phyloP scores from a whole-genome alignment of 1,284 basidiomycete species.

The Neonothopanus nambi region DNA sequence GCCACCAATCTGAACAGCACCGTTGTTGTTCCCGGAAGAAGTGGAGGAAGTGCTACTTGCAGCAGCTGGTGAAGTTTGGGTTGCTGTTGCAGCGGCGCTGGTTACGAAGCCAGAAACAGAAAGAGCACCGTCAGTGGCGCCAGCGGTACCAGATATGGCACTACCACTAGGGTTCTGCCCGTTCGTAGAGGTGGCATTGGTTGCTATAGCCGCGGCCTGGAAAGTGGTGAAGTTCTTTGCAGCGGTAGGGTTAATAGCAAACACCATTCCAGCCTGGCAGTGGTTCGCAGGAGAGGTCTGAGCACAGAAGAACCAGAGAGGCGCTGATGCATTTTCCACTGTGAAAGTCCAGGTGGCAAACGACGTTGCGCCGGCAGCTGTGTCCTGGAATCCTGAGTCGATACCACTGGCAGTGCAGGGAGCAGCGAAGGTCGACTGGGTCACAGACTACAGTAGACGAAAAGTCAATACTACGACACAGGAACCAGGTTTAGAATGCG shows the following conservation, averaged over 20 bases:
- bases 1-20: conserved; percentile 18
- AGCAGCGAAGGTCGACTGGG: conserved; percentile 56
- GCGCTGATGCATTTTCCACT: conserved; percentile 28
- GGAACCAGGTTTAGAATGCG: neutral
- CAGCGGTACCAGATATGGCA: conserved; percentile 17
- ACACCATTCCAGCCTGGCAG: conserved; percentile 51
- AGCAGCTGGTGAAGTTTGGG: conserved; percentile 9
- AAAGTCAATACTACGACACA: neutral
- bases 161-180: conserved; percentile 11
- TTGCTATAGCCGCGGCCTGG: conserved; percentile 40
- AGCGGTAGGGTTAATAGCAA: conserved; percentile 49
- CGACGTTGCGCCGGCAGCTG: conserved; percentile 26
- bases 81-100: conserved; percentile 14
- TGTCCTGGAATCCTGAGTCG: conserved; percentile 44
- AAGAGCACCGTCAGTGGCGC: conserved; percentile 12
- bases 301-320: conserved; percentile 56
- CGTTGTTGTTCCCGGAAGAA: neutral
- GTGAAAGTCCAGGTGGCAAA: conserved; percentile 38
- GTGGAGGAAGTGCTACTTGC: conserved; percentile 14
- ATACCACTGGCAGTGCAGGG: conserved; percentile 45
- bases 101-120: neutral
- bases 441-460: conserved; percentile 46
- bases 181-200: conserved; percentile 15
- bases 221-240: conserved; percentile 45
- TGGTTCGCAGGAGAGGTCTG: conserved; percentile 39